Conservation (phyloP, 169 alveolate genomes). For the Eimeria zaria region DNA sequence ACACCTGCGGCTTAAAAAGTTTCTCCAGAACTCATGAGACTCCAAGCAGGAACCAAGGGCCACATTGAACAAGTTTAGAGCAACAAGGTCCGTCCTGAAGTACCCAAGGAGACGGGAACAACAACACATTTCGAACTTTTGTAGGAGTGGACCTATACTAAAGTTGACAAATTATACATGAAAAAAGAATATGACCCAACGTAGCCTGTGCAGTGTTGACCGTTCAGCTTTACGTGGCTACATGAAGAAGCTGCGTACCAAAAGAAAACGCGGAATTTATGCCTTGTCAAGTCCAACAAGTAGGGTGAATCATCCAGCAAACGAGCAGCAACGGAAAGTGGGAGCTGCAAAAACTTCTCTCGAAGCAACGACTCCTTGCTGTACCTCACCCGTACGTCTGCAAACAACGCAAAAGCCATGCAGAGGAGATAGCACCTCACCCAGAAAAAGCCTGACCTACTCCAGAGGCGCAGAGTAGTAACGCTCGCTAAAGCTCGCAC, state of each 20-base stretch:
- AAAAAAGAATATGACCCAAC: background rate
- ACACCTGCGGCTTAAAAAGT: constrained; percentile 59
- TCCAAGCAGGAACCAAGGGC: constrained; percentile 75
- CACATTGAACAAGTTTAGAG: constrained; percentile 61
- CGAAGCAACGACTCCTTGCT: constrained; percentile 69
- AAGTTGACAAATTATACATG: background rate
- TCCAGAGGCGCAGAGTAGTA: background rate
- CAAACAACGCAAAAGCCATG: background rate
- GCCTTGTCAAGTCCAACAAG: constrained; percentile 55
- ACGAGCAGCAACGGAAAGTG: constrained; percentile 67
- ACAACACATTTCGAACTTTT: background rate
- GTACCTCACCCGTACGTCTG: constrained; percentile 22
- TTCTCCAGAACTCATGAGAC: constrained; percentile 71
- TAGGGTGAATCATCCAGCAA: constrained; percentile 80
- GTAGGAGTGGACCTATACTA: background rate
- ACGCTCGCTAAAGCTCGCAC: background rate
- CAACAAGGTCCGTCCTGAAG: constrained; percentile 68
- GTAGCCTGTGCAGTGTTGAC: background rate
- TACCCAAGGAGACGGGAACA: background rate
- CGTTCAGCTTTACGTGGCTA: background rate
- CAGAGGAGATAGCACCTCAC: background rate
- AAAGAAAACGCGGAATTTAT: constrained; percentile 67
- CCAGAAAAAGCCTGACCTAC: background rate
- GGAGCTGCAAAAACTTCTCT: constrained; percentile 53
- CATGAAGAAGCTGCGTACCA: constrained; percentile 25